Evolutionary conservation across 371 early-diverging fungal genomes (phyloP).

Genomic region (Mortierella sp.): DNA sequence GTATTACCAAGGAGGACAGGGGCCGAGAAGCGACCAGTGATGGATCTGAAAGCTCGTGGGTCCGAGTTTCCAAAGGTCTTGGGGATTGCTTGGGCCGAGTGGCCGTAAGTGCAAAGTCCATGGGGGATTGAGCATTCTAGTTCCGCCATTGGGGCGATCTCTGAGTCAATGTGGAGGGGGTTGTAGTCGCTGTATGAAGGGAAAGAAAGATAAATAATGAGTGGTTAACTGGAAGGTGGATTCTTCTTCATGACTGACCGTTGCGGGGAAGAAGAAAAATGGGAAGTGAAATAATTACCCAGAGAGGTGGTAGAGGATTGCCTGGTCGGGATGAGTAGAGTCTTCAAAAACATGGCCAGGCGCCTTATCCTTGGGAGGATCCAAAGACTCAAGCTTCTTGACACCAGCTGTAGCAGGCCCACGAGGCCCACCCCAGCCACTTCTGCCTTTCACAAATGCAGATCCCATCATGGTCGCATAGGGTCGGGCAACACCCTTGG

Average conservation of each 20-base stretch:
- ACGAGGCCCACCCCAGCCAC: slow-evolving; percentile 70
- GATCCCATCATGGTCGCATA: slow-evolving; percentile 58
- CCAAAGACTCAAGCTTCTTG: slow-evolving; percentile 34
- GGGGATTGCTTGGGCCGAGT: slow-evolving; percentile 67
- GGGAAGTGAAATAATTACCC: slow-evolving; percentile 54
- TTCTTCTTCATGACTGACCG: background rate
- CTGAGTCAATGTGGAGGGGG: slow-evolving; percentile 73
- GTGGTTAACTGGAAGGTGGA: background rate
- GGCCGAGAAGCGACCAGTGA: slow-evolving; percentile 73
- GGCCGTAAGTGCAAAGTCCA: slow-evolving; percentile 76
- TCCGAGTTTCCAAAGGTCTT: slow-evolving; percentile 68
- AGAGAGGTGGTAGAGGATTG: slow-evolving; percentile 76
- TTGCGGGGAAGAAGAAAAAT: background rate
- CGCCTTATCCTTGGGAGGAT: slow-evolving; percentile 57
- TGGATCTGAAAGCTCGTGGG: slow-evolving; percentile 66
- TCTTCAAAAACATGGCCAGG: slow-evolving; percentile 66
- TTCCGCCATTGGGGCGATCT: slow-evolving; percentile 70
- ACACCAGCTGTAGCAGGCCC: slow-evolving; percentile 38
- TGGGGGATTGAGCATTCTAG: slow-evolving; percentile 76
- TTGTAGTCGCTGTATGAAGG: slow-evolving; percentile 68
- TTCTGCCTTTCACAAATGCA: slow-evolving; percentile 65
- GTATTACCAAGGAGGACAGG: slow-evolving; percentile 81
- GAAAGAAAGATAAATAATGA: background rate
- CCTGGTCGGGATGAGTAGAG: slow-evolving; percentile 67
- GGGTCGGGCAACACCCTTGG: slow-evolving; percentile 59